Evolutionary conservation across 768 basidiomycete genomes (phyloP).

Genomic region (Mycena crocata): DNA sequence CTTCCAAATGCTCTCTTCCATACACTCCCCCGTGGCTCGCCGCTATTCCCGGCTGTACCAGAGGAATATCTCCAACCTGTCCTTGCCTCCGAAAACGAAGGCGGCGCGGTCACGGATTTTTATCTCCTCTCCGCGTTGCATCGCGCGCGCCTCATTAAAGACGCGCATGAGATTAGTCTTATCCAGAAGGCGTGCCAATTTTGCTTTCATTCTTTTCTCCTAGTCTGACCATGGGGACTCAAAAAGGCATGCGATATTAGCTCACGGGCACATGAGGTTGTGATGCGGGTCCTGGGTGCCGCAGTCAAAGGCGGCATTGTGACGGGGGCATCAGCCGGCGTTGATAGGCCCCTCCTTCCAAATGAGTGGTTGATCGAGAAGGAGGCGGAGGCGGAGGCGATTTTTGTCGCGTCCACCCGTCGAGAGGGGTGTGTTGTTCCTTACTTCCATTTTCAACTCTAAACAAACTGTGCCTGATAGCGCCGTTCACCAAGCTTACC

Average conservation of each 20-base stretch:
- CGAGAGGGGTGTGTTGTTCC: constrained; percentile 78
- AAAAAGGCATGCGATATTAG: constrained; percentile 86
- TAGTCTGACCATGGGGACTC: no score
- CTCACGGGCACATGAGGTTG: constrained; percentile 88
- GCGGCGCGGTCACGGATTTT: constrained; percentile 60
- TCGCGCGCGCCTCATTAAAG: constrained; percentile 83
- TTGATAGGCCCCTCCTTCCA: constrained; percentile 67
- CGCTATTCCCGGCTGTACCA: constrained; percentile 65
- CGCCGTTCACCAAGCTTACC: constrained; percentile 88
- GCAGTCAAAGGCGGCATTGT: constrained; percentile 71
- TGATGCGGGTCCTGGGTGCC: constrained; percentile 90
- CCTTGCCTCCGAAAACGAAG: constrained; percentile 45
- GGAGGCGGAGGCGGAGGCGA: constrained; percentile 93
- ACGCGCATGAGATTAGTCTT: constrained; percentile 73
- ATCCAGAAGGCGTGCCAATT: constrained; percentile 88
- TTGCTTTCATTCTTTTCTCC: no score
- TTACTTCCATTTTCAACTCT: neutral
- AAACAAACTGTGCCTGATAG: constrained; percentile 51
- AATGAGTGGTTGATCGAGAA: constrained; percentile 91
- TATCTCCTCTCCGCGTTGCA: constrained; percentile 87
- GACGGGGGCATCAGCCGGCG: constrained; percentile 56
- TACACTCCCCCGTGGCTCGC: constrained; percentile 64
- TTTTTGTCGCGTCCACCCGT: constrained; percentile 91
- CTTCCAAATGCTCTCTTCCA: constrained; percentile 73
- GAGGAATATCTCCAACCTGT: constrained; percentile 54